Conservation (phyloP, 768 basidiomycete genomes). For the Cyclocybe cylindracea region DNA sequence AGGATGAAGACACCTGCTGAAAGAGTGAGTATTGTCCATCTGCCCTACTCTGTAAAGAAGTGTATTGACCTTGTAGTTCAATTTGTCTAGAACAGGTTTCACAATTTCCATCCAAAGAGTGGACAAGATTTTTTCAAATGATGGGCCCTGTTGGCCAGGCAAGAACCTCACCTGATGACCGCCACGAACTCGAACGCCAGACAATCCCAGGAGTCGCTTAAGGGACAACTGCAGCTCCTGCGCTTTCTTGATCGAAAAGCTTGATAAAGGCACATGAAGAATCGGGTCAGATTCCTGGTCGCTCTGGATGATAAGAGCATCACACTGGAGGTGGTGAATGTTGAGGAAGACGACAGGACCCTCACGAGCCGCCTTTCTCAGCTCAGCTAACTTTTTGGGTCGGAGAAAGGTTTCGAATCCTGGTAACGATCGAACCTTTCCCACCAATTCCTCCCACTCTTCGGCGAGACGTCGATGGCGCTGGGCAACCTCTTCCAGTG, state of each 20-base stretch:
- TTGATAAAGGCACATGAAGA: too few relatives aligned
- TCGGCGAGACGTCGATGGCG: slow-evolving; percentile 8
- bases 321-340: slow-evolving; percentile 10
- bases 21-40: neutral
- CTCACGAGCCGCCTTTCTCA: slow-evolving; percentile 11
- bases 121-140: too few relatives aligned
- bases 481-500: slow-evolving; percentile 2
- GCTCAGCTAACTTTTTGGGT: slow-evolving; percentile 7
- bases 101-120: too few relatives aligned
- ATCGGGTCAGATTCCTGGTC: too few relatives aligned
- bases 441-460: slow-evolving; percentile 14
- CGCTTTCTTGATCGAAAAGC: neutral
- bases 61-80: slow-evolving; percentile 1
- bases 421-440: slow-evolving; percentile 6
- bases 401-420: slow-evolving; percentile 20
- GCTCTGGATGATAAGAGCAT: slow-evolving; percentile 15
- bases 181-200: too few relatives aligned
- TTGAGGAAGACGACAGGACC: slow-evolving; percentile 22
- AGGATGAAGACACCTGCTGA: neutral
- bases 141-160: too few relatives aligned
- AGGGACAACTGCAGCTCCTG: neutral
- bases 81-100: neutral
- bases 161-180: too few relatives aligned
- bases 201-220: too few relatives aligned
- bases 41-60: neutral